Evolutionary conservation across 208 protist species (phyloP), one percentile per base, ranked within the genome.

Genomic region (Acanthamoeba rhysodes): DNA sequence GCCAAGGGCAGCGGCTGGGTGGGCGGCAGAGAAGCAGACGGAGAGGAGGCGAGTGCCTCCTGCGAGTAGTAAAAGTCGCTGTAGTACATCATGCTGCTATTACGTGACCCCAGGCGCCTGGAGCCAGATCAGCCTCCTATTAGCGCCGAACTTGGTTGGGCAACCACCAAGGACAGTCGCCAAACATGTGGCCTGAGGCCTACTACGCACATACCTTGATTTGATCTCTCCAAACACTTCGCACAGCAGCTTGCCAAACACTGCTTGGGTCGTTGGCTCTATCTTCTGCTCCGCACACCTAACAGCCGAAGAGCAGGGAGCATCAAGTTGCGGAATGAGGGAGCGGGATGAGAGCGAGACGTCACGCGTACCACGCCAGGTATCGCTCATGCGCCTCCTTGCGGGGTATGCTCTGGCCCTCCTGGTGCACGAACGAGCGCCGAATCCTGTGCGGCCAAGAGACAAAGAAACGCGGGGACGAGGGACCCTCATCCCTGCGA

Each of bases 11-110:
- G 16, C 20, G 29, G 62, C 62, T 66, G 59, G 18, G 2, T 68
- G 20, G 41, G 5, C 24, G 24, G 16, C 20, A 4, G 0, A 10
- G 8, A 24, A 0, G 70, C 24, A 1, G 72, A 4, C 0, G 29
- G 1, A 20, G 20, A 0, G 16, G 27, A 2, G 29, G 72, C 72
- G 2, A 80, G 72, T 8, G 72, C 72, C 27, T 80, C 72, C 16
- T 20, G 29, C 4, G 72, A n/a, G 72, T 80, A 80, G 72, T 80
- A 80, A 18, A 80, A 80, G 72, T 80, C 72, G 72, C 32, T 80
- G 72, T 80, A 80, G 32, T 80, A 80, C 72, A 80, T 80, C 1
- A 29, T 27, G 34, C 72, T 50, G 34, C 22, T 80, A 2, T 37
- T 2, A 2, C 72, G 72, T 3, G 72, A 48, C 16, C 72, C 72